Evolutionary conservation across 2,329 filamentous ascomycete genomes (phyloP).

Genomic region (Ophiostoma sp.): DNA sequence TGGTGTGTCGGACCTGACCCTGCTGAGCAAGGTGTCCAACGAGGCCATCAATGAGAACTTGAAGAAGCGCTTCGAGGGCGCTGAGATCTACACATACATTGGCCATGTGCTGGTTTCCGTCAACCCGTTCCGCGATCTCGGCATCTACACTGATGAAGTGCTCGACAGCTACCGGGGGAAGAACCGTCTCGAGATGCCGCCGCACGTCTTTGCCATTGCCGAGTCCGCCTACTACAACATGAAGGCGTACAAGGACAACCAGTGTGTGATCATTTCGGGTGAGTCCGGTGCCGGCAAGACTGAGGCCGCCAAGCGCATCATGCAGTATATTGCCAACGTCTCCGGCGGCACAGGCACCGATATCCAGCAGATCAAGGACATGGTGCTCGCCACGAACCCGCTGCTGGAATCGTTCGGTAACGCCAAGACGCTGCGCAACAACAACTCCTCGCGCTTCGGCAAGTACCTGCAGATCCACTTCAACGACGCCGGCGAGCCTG

Average conservation of each 20-base stretch:
- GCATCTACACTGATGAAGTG: constrained; percentile 95
- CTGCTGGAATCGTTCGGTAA: constrained; percentile 97
- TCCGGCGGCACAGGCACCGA: constrained; percentile 75
- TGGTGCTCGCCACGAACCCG: constrained; percentile 98
- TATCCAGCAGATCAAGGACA: constrained; percentile 97
- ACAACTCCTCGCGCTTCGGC: constrained; percentile 97
- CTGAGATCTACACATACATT: constrained; percentile 99
- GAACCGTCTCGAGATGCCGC: constrained; percentile 91
- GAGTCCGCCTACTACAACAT: constrained; percentile 99
- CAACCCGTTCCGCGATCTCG: constrained; percentile 95
- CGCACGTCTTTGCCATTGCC: constrained; percentile 96
- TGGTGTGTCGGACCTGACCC: constrained; percentile 92
- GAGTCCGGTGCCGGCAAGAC: constrained; percentile 98
- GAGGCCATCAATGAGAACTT: constrained; percentile 99
- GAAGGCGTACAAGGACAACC: constrained; percentile 98
- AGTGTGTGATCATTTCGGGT: constrained; percentile 98
- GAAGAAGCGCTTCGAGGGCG: constrained; percentile 96
- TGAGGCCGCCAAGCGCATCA: constrained; percentile 95
- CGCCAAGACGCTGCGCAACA: constrained; percentile 95
- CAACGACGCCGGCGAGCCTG: constrained; percentile 84
- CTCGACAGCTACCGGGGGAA: constrained; percentile 94
- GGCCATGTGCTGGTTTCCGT: constrained; percentile 99
- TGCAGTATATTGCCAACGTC: constrained; percentile 99
- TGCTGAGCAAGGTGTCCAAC: constrained; percentile 98
- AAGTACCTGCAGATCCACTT: constrained; percentile 98